Evolutionary conservation across 2,329 filamentous ascomycete species (phyloP).

Genomic region (Diplodia sapinea): DNA sequence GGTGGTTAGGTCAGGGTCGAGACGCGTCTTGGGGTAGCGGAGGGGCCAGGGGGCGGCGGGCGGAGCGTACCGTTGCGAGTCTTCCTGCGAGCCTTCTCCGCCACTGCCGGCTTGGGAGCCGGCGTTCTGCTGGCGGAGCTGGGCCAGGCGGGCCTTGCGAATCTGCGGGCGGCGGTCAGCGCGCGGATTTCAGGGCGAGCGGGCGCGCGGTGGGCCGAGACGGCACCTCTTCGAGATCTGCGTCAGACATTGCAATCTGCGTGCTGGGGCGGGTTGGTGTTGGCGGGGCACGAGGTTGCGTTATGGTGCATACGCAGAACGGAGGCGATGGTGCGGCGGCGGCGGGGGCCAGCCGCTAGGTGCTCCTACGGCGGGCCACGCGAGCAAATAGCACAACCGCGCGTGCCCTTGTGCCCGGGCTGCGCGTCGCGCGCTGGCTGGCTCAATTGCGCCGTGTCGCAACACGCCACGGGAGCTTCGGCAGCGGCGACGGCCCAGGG

Average conservation of each 20-base stretch:
- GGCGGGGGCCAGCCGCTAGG: background rate
- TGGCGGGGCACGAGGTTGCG: constrained; percentile 23
- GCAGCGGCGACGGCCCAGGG: constrained; percentile 2
- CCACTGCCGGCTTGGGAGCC: constrained; percentile 57
- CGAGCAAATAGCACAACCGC: constrained; percentile 12
- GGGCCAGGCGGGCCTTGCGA: constrained; percentile 86
- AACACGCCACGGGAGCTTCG: constrained; percentile 8
- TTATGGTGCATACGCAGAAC: background rate
- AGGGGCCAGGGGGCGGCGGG: constrained; percentile 41
- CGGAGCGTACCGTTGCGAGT: constrained; percentile 53
- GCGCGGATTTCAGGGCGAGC: constrained; percentile 6
- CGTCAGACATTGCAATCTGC: constrained; percentile 62
- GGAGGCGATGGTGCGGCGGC: background rate
- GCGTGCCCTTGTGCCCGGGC: constrained; percentile 7
- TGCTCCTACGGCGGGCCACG: constrained; percentile 9
- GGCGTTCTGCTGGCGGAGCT: constrained; percentile 77
- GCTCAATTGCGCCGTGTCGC: constrained; percentile 3
- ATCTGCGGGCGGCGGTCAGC: constrained; percentile 63
- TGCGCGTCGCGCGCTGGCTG: constrained; percentile 15
- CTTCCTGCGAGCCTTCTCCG: constrained; percentile 45
- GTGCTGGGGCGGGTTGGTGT: constrained; percentile 21
- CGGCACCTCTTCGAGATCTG: constrained; percentile 67
- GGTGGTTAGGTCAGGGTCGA: constrained; percentile 29
- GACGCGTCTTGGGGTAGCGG: constrained; percentile 35
- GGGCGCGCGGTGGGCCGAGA: constrained; percentile 24